Conservation (phyloP, 2,329 filamentous ascomycete genomes). For the Fusarium sp. region DNA sequence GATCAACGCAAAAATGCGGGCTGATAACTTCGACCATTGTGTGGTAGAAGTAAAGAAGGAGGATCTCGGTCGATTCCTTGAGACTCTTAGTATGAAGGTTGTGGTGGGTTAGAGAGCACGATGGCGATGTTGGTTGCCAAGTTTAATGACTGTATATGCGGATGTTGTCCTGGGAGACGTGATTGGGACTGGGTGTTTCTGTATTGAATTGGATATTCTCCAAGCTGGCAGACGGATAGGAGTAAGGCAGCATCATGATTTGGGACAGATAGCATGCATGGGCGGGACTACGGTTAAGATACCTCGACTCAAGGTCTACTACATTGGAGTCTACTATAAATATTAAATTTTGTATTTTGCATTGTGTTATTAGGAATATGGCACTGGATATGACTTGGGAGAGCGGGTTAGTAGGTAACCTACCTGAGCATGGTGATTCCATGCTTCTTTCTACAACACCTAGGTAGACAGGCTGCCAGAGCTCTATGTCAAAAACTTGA, state of each 20-base stretch:
- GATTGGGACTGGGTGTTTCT: slow-evolving; percentile 14
- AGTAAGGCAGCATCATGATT: slow-evolving; percentile 38
- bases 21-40: slow-evolving; percentile 97
- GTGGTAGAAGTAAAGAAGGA: slow-evolving; percentile 99
- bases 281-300: slow-evolving; percentile 36
- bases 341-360: slow-evolving; percentile 1
- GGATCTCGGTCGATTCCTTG: slow-evolving; percentile 89
- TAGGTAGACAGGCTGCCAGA: neutral
- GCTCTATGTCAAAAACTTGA: neutral
- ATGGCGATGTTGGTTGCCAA: neutral
- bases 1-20: slow-evolving; percentile 76
- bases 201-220: slow-evolving; percentile 23
- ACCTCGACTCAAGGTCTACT: slow-evolving; percentile 31
- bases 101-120: slow-evolving; percentile 69
- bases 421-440: neutral
- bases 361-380: neutral
- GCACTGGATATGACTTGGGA: neutral
- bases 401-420: neutral
- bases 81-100: slow-evolving; percentile 90
- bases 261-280: slow-evolving; percentile 34
- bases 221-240: slow-evolving; percentile 19
- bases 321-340: neutral
- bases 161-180: slow-evolving; percentile 20
- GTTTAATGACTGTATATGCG: slow-evolving; percentile 18
- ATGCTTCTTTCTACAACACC: neutral